Base-by-base conservation (phyloP, 352 stramenopile species). In the Thalassiosira gravida region DNA sequence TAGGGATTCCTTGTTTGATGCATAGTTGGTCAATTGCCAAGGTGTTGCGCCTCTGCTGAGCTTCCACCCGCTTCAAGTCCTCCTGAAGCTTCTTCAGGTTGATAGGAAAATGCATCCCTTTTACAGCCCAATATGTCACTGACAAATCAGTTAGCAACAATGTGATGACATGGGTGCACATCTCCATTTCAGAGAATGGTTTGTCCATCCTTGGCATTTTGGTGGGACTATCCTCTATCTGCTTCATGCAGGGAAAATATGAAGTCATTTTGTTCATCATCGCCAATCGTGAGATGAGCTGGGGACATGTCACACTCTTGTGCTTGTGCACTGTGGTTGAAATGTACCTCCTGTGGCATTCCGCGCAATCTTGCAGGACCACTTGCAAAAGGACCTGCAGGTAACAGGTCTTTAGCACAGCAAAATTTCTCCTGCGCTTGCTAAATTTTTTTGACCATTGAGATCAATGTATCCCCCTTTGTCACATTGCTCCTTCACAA, bases 401-500 rank as follows among this genome's bases (percentile, higher is more conserved):
- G n/a, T n/a, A n/a, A n/a, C n/a, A n/a, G n/a, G n/a, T n/a, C n/a
- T n/a, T n/a, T 49, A 49, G 42, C 42, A 49, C 8, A 20, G 42
- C 42, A 20, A 49, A 20, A n/a, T n/a, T n/a, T n/a, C n/a, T n/a
- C n/a, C n/a, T n/a, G n/a, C n/a, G 42, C 3, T 13, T 14, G 42
- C 16, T 25, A 30, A 30, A 11, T 5, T 18, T 29, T 59, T 35
- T 35, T 22, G 5, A n/a, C 47, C 47, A 7, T 35, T 59, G 3
- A 59, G 22, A 39, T 59, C 25, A 29, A 59, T 39, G 25, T 13
- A 59, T 18, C 2, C 2, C 14, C 7, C 27, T 7, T 25, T 18
- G 6, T 59, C 50, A n/a, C 50, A 59, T 6, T 59, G 3, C 16
- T 59, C n/a, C 25, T 59, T 59, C 1, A 39, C 50, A 59, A 59